Evolutionary conservation across 768 basidiomycete species (phyloP), one percentile per base, ranked within the genome.

Genomic region (Boletus vermiculosoides): DNA sequence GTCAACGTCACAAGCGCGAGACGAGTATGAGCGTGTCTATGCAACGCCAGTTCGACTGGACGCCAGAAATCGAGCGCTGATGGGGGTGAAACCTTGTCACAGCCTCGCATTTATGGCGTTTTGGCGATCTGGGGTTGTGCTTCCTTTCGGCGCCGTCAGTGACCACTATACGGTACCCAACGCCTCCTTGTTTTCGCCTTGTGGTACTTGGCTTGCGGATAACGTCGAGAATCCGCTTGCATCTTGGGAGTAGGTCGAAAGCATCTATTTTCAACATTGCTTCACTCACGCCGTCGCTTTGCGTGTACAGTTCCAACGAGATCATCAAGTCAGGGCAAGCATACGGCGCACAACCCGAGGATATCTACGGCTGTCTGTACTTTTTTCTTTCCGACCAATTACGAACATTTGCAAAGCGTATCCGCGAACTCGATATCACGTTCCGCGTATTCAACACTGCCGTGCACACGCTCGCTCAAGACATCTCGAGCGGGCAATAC

Each of bases 301-400:
- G 1, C 51, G 72, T 39, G 47, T 37, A 9, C 53, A 80, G 79
- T 60, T 63, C 75, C 5, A 66, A 76, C 23, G 67, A 71, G 15
- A 74, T 81, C 34, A 55, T 74, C 52, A 68, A 68, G 20, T 66
- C 73, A 0, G 80, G 81, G 10, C 52, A 61, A 39, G 67, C 65
- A 3, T 48, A 73, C 20, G 77, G 80, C 0, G 69, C 73, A 2
- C 66, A 63, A 5, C 56, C 63, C 1, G 78, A 76, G 49, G 80
- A 82, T 52, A 66, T 79, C 41, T 78, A 70, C 46, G 81, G 81
- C 5, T 81, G 79, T 50, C 74, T 81, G 15, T 80, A 78, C 63
- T 80, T 81, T 53, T 74, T 70, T 60, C 61, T 81, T 28, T 67
- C 72, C 0, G 67, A 75, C 5, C 71, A 80, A 54, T 71, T 82